A percentile compares a stretch with the other conserved stretches of the same genome.
Conservation (phyloP, 2,329 filamentous ascomycete genomes). For the Neurospora sp. region DNA sequence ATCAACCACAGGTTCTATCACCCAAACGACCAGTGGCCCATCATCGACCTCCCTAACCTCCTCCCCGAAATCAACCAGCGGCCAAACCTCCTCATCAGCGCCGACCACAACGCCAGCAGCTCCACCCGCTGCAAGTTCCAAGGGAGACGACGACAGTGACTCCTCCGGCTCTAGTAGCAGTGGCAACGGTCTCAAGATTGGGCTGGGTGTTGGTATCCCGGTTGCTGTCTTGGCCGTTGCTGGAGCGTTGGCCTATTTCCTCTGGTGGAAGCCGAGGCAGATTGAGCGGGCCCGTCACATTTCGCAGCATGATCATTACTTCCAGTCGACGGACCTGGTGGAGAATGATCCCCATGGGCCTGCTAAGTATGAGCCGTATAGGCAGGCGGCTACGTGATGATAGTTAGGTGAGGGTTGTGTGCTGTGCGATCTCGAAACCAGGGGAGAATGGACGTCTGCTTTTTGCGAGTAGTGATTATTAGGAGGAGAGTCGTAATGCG, state of each 20-base stretch:
- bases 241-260: neutral
- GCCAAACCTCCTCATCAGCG: neutral
- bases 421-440: neutral
- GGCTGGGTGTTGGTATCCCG: conserved; percentile 2
- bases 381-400: neutral
- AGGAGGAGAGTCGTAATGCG: neutral
- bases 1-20: neutral
- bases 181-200: neutral
- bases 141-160: neutral
- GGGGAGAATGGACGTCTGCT: neutral
- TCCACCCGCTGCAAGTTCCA: neutral
- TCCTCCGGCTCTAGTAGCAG: neutral
- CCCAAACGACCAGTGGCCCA: neutral
- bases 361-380: neutral
- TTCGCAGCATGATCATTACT: neutral
- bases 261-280: neutral
- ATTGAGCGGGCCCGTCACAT: neutral
- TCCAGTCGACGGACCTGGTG: neutral
- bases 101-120: neutral
- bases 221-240: neutral
- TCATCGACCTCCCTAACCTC: neutral
- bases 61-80: neutral
- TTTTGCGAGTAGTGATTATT: neutral
- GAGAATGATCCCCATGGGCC: conserved; percentile 3
- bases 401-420: neutral